Base-by-base conservation (phyloP, 2,329 filamentous ascomycete genomes). In the Fusarium gaditjirri region DNA sequence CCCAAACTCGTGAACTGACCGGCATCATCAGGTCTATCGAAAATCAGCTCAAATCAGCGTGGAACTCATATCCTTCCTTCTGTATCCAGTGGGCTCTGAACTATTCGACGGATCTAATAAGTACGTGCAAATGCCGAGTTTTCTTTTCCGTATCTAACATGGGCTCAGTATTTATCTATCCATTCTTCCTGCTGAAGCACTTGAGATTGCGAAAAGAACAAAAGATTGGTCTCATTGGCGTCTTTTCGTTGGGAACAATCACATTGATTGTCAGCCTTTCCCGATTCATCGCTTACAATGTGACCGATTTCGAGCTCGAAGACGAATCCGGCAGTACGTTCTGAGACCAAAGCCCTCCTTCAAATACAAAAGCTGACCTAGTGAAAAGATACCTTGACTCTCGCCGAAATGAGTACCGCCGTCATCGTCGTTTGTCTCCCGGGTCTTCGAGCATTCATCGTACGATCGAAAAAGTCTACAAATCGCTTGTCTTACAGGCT, bases 181-280 rank as follows among this genome's bases (percentile, higher is more conserved):
- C 64, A 3, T 67, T 67, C 46, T 67, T 67, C n/a, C 27, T 67
- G 4, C 25, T 67, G 1, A 67, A 61, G n/a, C 64, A 67, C 8
- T 36, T 67, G 10, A 23, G 21, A 3, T 47, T 67, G 17, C 62
- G 54, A 3, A 67, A 42, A 7, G 62, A 61, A 17, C 64, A 67
- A 6, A 67, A 60, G n/a, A 33, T 67, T 2, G 64, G 35, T 2
- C 62, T 67, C 13, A 36, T 67, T 21, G 64, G 64, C 9, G 54
- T 67, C 9, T 67, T 67, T 33, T 67, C 64, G 11, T 19, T 67
- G 2, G 64, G 64, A 23, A 47, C 62, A 3, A 67, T 67, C 11
- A 67, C 64, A 0, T 27, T 67, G 0, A 19, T 53, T 1, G 62
- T 67, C 19, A 67, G 64, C 25, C 29, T 67, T 33, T 21, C 64